Evolutionary conservation across 139 green algal species (phyloP), one percentile per base, ranked within the genome.

Genomic region (Edaphochlamys debaryana): DNA sequence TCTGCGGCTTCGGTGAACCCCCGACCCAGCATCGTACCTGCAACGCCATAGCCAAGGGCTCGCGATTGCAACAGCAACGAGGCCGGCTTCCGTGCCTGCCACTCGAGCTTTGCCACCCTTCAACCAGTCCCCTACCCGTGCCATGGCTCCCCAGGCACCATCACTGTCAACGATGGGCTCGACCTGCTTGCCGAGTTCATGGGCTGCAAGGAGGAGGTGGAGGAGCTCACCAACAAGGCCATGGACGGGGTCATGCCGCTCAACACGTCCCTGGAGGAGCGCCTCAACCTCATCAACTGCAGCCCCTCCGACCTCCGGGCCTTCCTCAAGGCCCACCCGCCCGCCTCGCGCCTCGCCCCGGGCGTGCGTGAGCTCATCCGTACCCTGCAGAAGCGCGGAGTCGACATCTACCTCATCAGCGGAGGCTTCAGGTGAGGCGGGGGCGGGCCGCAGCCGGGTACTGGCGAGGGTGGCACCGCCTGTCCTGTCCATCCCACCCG

Each of bases 361-460:
- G n/a, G n/a, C n/a, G n/a, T n/a, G n/a, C n/a, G n/a, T n/a, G 64
- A 88, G 30, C 91, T 96, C 5, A 90, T 96, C 29, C 70, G 54
- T n/a, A 37, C 79, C 30, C 91, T 96, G 42, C 87, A 93, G 66
- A 74, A 72, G 30, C 90, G 93, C 34, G 92, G 91, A 19, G 76
- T 95, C 54, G 86, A 83, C 9, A 87, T 96, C 7, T 96, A 94
- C 92, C 91, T 96, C 54, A 95, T 96, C 75, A 91, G 84, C 32
- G 92, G 92, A n/a, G 91, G 93, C 67, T 95, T 95, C 87, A 83
- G 93, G n/a, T n/a, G n/a, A n/a, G n/a, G n/a, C n/a, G n/a, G n/a
- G n/a, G n/a, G n/a, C n/a, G n/a, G n/a, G n/a, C n/a, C n/a, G n/a
- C n/a, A n/a, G n/a, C n/a, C n/a, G n/a, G n/a, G n/a, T n/a, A n/a